phyloP scores from a whole-genome alignment of 495 filamentous ascomycete species.

The Lepidopterella palustris region DNA sequence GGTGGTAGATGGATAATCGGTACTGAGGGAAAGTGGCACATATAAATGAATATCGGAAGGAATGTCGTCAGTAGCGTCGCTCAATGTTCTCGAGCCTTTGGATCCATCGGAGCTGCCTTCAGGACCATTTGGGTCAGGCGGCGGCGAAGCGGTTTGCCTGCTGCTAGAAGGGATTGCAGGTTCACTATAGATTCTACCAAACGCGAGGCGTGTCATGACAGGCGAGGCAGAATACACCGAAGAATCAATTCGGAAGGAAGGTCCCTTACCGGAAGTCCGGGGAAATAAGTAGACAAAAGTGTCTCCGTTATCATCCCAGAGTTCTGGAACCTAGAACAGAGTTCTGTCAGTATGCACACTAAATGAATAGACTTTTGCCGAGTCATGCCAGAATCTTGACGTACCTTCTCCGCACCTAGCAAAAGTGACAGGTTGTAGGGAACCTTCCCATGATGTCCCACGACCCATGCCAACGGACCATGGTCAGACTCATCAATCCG shows the following conservation, averaged over 20 bases:
- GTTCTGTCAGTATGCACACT: neutral
- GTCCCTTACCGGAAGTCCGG: conserved; percentile 53
- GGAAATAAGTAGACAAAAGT: conserved; percentile 81
- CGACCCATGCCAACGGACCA: conserved; percentile 23
- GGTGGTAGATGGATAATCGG: conserved; percentile 24
- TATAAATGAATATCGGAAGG: conserved; percentile 59
- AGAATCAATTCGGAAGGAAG: conserved; percentile 75
- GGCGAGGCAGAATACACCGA: conserved; percentile 64
- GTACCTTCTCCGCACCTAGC: conserved; percentile 25
- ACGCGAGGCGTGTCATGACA: conserved; percentile 61
- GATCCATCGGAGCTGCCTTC: conserved; percentile 29
- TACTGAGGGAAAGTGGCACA: conserved; percentile 47
- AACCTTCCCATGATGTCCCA: conserved; percentile 22
- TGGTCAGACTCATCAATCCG: conserved; percentile 2
- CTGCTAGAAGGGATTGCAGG: neutral
- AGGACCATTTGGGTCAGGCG: conserved; percentile 12
- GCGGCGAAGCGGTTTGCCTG: conserved; percentile 7
- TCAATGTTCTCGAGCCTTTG: conserved; percentile 26
- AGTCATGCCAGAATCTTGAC: neutral
- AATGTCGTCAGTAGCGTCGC: conserved; percentile 36
- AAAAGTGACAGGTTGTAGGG: conserved; percentile 25
- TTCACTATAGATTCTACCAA: conserved; percentile 44
- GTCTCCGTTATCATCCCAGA: conserved; percentile 82
- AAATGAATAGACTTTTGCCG: neutral
- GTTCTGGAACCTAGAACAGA: conserved; percentile 59